phyloP scores from a whole-genome alignment of 2,329 filamentous ascomycete species.

The Curvularia verruculosa region DNA sequence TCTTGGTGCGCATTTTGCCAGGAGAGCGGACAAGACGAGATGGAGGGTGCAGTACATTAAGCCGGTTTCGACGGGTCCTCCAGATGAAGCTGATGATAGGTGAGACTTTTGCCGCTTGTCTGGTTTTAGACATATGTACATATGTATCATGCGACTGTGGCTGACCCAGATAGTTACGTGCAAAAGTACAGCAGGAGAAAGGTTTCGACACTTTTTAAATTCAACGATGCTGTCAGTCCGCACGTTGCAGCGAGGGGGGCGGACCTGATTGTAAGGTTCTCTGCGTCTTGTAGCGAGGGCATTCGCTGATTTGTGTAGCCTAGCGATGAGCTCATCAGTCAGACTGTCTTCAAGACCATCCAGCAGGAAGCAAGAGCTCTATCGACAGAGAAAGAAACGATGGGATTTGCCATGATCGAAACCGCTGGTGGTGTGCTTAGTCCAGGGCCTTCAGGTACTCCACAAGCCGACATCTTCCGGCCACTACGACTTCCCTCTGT shows the following conservation, averaged over 20 bases:
- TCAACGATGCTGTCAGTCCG: conserved; percentile 75
- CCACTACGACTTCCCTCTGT: conserved; percentile 75
- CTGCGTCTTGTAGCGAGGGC: neutral
- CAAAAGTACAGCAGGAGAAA: conserved; percentile 62
- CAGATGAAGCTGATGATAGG: conserved; percentile 72
- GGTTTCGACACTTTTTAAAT: conserved; percentile 71
- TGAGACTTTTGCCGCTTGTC: conserved; percentile 43
- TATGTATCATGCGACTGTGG: neutral
- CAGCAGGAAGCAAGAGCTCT: conserved; percentile 17
- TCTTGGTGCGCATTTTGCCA: conserved; percentile 64
- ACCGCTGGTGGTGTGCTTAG: conserved; percentile 85
- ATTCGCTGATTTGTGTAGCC: conserved; percentile 27
- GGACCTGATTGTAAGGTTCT: conserved; percentile 25
- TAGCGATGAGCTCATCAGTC: conserved; percentile 29
- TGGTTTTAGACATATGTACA: neutral
- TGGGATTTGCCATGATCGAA: conserved; percentile 67
- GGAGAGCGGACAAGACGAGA: conserved; percentile 18
- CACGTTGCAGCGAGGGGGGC: conserved; percentile 68
- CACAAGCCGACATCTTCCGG: conserved; percentile 79
- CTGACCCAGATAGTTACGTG: conserved; percentile 62
- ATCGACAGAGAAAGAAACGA: conserved; percentile 4
- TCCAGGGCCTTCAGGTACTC: conserved; percentile 74
- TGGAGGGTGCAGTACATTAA: conserved; percentile 71
- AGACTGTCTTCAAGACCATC: conserved; percentile 22
- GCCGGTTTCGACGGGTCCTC: conserved; percentile 78